Evolutionary conservation across 164 flowering plant genomes (phyloP).

Genomic region (Magnolia officinalis): DNA sequence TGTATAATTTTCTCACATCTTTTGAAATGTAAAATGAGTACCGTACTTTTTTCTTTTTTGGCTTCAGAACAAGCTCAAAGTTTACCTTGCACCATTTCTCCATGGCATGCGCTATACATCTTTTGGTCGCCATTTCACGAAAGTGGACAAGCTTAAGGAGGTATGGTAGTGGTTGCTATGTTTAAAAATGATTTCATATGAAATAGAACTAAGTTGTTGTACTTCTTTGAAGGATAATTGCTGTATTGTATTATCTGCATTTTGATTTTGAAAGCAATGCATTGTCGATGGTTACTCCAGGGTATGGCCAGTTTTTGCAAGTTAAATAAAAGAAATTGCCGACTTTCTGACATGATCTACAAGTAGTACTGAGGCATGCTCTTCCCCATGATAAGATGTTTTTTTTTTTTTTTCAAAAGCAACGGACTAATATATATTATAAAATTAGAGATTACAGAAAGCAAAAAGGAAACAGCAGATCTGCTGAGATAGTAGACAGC

Average conservation of each 20-base stretch:
- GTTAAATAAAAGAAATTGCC: not conserved
- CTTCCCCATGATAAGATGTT: not conserved
- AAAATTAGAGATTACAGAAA: too few species aligned
- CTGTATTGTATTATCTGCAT: not conserved
- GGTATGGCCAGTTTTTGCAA: not conserved
- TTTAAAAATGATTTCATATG: not conserved
- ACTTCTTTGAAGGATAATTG: not conserved
- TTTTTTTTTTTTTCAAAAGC: too few species aligned
- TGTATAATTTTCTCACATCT: too few species aligned
- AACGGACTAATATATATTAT: too few species aligned
- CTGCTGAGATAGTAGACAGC: too few species aligned
- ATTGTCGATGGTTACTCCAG: not conserved
- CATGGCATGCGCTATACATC: constrained; percentile 90
- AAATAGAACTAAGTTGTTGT: not conserved
- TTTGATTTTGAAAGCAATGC: not conserved
- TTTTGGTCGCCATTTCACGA: constrained; percentile 95
- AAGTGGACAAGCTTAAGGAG: constrained; percentile 74
- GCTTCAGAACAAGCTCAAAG: constrained; percentile 65
- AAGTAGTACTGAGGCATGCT: not conserved
- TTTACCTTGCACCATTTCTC: constrained; percentile 85
- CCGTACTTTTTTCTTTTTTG: not conserved
- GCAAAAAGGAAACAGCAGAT: too few species aligned
- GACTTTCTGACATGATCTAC: not conserved
- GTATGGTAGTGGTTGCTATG: constrained; percentile 27
- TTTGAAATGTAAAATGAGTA: too few species aligned